Base-by-base conservation (phyloP, 148 eudicot genomes). In the Chenopodium formosanum region DNA sequence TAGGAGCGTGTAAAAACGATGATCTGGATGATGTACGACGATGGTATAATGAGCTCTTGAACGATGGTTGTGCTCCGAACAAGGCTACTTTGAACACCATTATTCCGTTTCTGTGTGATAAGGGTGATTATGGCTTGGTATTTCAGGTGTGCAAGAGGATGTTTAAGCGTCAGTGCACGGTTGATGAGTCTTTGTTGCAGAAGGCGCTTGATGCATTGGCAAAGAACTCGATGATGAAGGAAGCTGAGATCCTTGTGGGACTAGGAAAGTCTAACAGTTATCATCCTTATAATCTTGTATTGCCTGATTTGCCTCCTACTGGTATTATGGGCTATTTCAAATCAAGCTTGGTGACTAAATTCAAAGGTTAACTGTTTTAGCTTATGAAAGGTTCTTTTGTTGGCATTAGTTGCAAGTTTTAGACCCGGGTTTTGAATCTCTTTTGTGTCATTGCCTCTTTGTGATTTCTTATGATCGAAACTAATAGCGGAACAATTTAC, bases 161-260 rank as follows among this genome's bases (percentile, higher is more conserved):
- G 66, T 40, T 90, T 32, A 84, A 68, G 70, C 46, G 44, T 10
- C 74, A 64, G 6, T 73, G 85, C 77, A 79, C 76, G 8, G 83
- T 88, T 3, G 82, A 86, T 82, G 84, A 65, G 66, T 25, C 76
- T 25, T 47, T 44, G 4, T 27, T 91, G 86, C 91, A 91, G 88
- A 83, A 77, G 73, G 94, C 87, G 77, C 85, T 90, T n/a, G 88
- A 90, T 83, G 87, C 79, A 52, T 82, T 91, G 86, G 90, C 78
- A 16, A 84, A 81, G 78, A 84, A 82, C 65, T 82, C 88, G 2
- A 89, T 79, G 84, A 76, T 71, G 10, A 84, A 86, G 20, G 84
- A 90, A 83, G 94, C 92, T 29, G 32, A 84, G 83, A 56, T 58
- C 74, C 90, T 90, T 83, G 87, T 86, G 4, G 74, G 83, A 78